Conservation (phyloP, 768 basidiomycete genomes). For the Austroboletus eburneus region DNA sequence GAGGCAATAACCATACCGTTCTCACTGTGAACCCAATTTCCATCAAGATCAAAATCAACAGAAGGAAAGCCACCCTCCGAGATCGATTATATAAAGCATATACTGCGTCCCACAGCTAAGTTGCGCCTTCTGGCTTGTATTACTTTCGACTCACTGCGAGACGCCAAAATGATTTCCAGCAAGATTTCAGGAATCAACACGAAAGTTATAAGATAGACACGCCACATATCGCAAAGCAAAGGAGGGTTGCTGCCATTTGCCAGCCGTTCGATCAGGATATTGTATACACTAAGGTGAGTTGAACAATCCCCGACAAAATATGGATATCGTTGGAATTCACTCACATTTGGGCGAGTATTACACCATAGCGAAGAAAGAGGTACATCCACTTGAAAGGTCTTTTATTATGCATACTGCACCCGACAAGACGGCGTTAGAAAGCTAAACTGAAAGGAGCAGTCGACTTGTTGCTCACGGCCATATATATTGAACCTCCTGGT, state of each 20-base stretch:
- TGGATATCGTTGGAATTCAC: not conserved
- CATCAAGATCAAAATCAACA: not conserved
- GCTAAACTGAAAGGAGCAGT: too few species aligned
- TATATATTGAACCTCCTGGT: constrained; percentile 17
- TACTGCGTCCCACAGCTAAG: constrained; percentile 4
- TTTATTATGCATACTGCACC: constrained; percentile 20
- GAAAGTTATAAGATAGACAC: not conserved
- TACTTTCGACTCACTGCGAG: constrained; percentile 11
- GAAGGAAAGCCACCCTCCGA: constrained; percentile 7
- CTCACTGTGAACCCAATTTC: not conserved
- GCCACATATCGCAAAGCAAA: constrained; percentile 9
- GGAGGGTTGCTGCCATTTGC: constrained; percentile 9
- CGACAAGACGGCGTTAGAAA: too few species aligned
- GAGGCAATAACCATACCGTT: not conserved
- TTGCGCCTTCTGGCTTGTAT: not conserved
- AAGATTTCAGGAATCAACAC: constrained; percentile 5
- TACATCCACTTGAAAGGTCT: constrained; percentile 30
- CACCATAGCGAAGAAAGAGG: constrained; percentile 25
- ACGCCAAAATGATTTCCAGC: constrained; percentile 18
- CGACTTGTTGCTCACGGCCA: constrained; percentile 20
- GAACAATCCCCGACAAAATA: too few species aligned
- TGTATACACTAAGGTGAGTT: constrained; percentile 10
- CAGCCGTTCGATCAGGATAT: constrained; percentile 6
- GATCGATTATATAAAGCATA: constrained; percentile 20
- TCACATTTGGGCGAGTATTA: constrained; percentile 19